Percentiles rank a stretch among this genome's conserved stretches.
These are phyloP conservation scores for Moesziomyces antarcticus DNA, from an alignment of 1,284 basidiomycete genomes.

Conservation along the genomic window DNA sequence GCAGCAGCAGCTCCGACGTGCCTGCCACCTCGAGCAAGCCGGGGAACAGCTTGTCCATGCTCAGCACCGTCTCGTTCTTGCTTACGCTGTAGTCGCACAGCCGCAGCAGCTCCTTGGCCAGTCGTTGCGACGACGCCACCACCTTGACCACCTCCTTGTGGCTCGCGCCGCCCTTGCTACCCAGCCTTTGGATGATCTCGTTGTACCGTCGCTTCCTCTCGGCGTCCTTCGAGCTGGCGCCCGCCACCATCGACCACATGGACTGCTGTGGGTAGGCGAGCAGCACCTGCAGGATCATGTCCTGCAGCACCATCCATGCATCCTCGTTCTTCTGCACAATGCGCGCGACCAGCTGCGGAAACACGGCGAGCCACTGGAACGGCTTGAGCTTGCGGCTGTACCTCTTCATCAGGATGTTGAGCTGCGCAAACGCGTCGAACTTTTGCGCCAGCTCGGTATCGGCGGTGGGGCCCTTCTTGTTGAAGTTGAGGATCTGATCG, in stretches of 20 bases:
- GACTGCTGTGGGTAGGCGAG: conserved; percentile 88
- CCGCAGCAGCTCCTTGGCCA: conserved; percentile 63
- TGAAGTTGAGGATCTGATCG: conserved; percentile 54
- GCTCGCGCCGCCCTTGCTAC: conserved; percentile 11
- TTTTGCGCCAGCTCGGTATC: conserved; percentile 33
- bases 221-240: conserved; percentile 82
- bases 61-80: conserved; percentile 47
- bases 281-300: conserved; percentile 81
- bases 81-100: conserved; percentile 61
- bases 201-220: conserved; percentile 76
- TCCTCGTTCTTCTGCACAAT: conserved; percentile 82
- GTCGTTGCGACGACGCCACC: conserved; percentile 51
- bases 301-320: conserved; percentile 77
- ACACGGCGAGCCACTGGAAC: conserved; percentile 85
- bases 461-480: conserved; percentile 44
- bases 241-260: conserved; percentile 91
- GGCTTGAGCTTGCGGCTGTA: conserved; percentile 81
- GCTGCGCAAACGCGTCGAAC: conserved; percentile 52
- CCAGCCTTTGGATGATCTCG: conserved; percentile 72
- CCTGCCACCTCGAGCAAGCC: conserved; percentile 47
- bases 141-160: conserved; percentile 51
- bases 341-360: conserved; percentile 95
- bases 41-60: conserved; percentile 55
- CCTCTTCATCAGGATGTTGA: conserved; percentile 72
- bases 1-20: conserved; percentile 71